These are phyloP conservation scores for Volvariella volvacea DNA, from an alignment of 1,284 basidiomycete genomes.

Conservation along the genomic window DNA sequence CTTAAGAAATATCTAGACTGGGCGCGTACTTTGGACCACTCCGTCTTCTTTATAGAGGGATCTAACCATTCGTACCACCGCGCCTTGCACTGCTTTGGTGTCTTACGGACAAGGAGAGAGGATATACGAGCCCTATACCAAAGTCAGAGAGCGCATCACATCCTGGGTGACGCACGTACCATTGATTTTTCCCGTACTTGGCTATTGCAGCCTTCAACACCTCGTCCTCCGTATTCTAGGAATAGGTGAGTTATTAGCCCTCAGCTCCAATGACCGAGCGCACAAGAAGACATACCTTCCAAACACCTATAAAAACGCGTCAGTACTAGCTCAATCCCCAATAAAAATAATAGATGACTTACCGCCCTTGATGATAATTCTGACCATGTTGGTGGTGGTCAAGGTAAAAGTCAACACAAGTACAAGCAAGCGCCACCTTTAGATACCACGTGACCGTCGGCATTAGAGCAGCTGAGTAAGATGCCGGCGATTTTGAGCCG, in stretches of 20 bases:
- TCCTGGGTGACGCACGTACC: conserved; percentile 39
- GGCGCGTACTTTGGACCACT: conserved; percentile 86
- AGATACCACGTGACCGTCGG: neutral
- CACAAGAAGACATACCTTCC: conserved; percentile 46
- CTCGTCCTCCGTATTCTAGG: conserved; percentile 90
- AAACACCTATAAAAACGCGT: conserved; percentile 41
- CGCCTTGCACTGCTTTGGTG: conserved; percentile 99
- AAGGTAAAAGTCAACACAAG: neutral
- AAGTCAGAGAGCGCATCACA: conserved; percentile 7
- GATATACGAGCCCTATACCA: conserved; percentile 89
- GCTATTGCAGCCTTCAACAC: conserved; percentile 96
- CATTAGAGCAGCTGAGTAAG: neutral
- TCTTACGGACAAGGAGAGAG: conserved; percentile 95
- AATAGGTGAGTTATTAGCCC: conserved; percentile 11
- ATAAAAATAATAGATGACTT: conserved; percentile 14
- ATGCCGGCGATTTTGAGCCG: conserved; percentile 2
- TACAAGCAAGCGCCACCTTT: neutral
- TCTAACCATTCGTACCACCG: conserved; percentile 99
- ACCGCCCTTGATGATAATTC: conserved; percentile 94
- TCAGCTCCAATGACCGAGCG: neutral
- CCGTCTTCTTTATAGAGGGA: conserved; percentile 99
- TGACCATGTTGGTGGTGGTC: conserved; percentile 48
- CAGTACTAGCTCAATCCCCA: conserved; percentile 4
- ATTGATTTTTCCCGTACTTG: conserved; percentile 97
- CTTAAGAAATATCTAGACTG: neutral